phyloP scores from a whole-genome alignment of 2,329 filamentous ascomycete species.

The Fusarium graminum region DNA sequence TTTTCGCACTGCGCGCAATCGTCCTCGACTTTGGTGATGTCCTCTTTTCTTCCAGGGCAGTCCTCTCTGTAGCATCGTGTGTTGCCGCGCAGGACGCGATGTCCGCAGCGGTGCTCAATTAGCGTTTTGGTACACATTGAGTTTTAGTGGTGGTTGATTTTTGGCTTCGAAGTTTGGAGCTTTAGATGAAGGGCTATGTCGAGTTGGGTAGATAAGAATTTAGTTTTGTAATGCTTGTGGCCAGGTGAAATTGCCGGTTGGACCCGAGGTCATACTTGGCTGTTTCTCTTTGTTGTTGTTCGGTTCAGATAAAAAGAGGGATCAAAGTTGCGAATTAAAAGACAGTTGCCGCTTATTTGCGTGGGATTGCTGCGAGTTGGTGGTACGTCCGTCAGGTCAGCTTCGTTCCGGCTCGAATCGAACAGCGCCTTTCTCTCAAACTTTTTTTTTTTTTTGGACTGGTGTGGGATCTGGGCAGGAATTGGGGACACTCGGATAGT shows the following conservation, averaged over 20 bases:
- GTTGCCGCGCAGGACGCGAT: constrained; percentile 53
- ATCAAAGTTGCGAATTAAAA: constrained; percentile 2
- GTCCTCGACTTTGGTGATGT: constrained; percentile 50
- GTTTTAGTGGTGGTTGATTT: not conserved
- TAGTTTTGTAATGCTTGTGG: not conserved
- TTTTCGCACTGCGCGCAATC: constrained; percentile 55
- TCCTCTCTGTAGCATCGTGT: constrained; percentile 53
- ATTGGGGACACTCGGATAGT: constrained; percentile 17
- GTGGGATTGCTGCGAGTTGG: constrained; percentile 13
- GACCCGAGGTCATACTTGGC: constrained; percentile 3
- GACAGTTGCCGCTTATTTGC: constrained; percentile 13
- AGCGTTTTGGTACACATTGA: constrained; percentile 54
- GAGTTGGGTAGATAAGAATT: constrained; percentile 3
- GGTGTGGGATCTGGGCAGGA: constrained; percentile 6
- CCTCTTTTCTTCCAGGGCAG: constrained; percentile 51
- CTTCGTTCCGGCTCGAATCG: constrained; percentile 2
- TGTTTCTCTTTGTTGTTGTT: not conserved
- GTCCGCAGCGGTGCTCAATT: constrained; percentile 55
- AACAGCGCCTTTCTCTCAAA: not conserved
- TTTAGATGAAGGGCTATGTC: not conserved
- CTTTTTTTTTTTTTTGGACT: constrained; percentile 3
- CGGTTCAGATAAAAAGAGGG: not conserved
- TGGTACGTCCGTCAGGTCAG: constrained; percentile 24
- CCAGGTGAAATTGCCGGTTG: not conserved
- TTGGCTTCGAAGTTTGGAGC: constrained; percentile 15